These are phyloP conservation scores for Clavariopsis aquatica DNA, from an alignment of 495 filamentous ascomycete genomes.

Conservation along the genomic window DNA sequence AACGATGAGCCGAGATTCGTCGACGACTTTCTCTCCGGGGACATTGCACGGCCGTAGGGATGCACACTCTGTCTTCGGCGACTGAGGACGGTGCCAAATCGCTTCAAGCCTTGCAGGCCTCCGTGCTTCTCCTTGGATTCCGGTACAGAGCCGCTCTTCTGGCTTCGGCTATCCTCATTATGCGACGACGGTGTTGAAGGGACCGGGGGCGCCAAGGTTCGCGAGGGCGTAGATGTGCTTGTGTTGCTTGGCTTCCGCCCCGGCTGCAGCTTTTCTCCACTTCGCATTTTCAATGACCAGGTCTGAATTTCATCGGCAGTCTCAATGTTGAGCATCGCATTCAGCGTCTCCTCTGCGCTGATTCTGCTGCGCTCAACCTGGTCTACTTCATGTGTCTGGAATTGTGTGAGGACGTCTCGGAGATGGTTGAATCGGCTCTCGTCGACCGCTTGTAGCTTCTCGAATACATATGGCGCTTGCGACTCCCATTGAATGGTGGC, in stretches of 20 bases:
- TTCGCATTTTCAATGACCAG: conserved; percentile 61
- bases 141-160: conserved; percentile 44
- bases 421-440: conserved; percentile 88
- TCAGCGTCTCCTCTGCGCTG: conserved; percentile 78
- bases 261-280: conserved; percentile 35
- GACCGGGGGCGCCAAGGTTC: conserved; percentile 22
- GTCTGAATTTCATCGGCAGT: conserved; percentile 88
- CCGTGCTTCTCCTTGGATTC: conserved; percentile 41
- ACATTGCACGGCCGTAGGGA: conserved; percentile 41
- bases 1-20: conserved; percentile 36
- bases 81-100: conserved; percentile 47
- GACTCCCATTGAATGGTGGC: conserved; percentile 89
- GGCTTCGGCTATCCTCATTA: conserved; percentile 40
- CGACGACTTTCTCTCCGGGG: conserved; percentile 44
- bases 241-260: conserved; percentile 38
- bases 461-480: conserved; percentile 92
- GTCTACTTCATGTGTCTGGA: conserved; percentile 90
- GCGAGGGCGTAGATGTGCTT: conserved; percentile 29
- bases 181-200: conserved; percentile 28
- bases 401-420: conserved; percentile 87
- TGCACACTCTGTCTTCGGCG: conserved; percentile 42
- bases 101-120: conserved; percentile 43
- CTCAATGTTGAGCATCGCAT: conserved; percentile 81
- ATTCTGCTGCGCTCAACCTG: conserved; percentile 75
- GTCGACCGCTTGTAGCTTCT: conserved; percentile 88